These are phyloP conservation scores for Neospermospora avenae DNA, from an alignment of 2,329 filamentous ascomycete genomes.

Conservation along the genomic window DNA sequence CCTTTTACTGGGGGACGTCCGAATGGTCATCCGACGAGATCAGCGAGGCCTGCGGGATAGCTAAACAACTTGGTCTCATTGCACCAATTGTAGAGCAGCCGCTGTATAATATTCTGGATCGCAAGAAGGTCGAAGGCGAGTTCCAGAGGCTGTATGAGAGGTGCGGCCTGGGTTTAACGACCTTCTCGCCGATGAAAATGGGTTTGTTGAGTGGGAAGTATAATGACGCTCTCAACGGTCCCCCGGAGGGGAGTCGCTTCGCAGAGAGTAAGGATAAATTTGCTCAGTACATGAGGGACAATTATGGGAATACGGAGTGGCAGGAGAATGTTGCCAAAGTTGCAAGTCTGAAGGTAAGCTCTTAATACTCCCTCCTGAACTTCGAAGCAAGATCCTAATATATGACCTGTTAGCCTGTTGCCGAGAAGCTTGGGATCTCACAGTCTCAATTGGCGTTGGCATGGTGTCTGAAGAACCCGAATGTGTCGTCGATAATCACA, in stretches of 20 bases:
- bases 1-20: conserved; percentile 69
- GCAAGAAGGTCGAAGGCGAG: conserved; percentile 61
- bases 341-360: conserved; percentile 44
- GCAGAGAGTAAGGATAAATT: conserved; percentile 51
- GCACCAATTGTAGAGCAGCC: conserved; percentile 66
- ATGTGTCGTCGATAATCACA: conserved; percentile 59
- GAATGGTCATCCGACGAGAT: conserved; percentile 67
- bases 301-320: conserved; percentile 48
- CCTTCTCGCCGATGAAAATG: conserved; percentile 57
- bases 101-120: conserved; percentile 60
- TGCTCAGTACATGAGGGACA: conserved; percentile 41
- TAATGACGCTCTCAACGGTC: conserved; percentile 50
- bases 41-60: conserved; percentile 56
- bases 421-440: conserved; percentile 46
- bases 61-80: conserved; percentile 58
- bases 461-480: conserved; percentile 60
- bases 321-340: conserved; percentile 56
- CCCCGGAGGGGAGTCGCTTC: conserved; percentile 54
- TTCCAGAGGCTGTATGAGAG: conserved; percentile 59
- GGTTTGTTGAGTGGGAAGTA: conserved; percentile 67
- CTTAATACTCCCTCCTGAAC: too few species aligned
- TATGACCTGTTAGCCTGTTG: conserved; percentile 45
- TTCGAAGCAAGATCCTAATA: too few species aligned
- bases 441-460: conserved; percentile 52
- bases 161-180: conserved; percentile 58